Conservation (phyloP, 257 asterid species). For the Solanum dulcamara region DNA sequence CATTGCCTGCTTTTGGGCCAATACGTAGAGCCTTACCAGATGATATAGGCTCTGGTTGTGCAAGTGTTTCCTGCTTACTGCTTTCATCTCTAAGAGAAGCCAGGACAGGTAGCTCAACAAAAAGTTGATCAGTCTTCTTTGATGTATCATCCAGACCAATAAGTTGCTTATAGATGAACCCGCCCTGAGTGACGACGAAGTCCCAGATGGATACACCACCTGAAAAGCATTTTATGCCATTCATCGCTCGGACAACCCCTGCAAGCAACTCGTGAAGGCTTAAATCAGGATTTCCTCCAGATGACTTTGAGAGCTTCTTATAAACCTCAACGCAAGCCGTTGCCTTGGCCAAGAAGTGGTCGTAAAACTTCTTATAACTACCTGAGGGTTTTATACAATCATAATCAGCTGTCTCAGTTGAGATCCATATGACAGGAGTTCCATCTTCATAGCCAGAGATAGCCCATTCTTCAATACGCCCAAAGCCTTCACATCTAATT, state of each 20-base stretch:
- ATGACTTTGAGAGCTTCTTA: conserved; percentile 54
- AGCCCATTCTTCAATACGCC: conserved; percentile 92
- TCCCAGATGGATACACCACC: conserved; percentile 58
- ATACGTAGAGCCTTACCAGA: conserved; percentile 42
- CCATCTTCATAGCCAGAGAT: conserved; percentile 97
- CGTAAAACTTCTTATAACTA: conserved; percentile 62
- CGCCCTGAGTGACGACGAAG: conserved; percentile 75
- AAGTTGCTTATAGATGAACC: conserved; percentile 73
- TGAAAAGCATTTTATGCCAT: conserved; percentile 64
- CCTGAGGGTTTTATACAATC: conserved; percentile 78
- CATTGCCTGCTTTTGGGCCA: conserved; percentile 28
- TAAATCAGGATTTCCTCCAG: conserved; percentile 48
- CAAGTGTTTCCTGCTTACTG: conserved; percentile 20
- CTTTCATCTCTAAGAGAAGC: conserved; percentile 58
- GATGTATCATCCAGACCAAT: conserved; percentile 81
- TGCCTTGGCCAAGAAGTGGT: conserved; percentile 77
- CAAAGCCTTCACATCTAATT: conserved; percentile 74
- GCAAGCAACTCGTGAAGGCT: conserved; percentile 89
- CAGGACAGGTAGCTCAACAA: conserved; percentile 52
- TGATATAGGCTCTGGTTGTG: conserved; percentile 22
- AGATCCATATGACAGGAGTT: conserved; percentile 70
- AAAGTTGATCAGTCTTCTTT: conserved; percentile 38
- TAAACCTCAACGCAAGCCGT: conserved; percentile 70
- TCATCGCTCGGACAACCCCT: conserved; percentile 77
- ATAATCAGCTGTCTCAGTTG: conserved; percentile 77